Evolutionary conservation across 2,329 filamentous ascomycete species (phyloP), one percentile per base, ranked within the genome.

Genomic region (Diplodia corticola): DNA sequence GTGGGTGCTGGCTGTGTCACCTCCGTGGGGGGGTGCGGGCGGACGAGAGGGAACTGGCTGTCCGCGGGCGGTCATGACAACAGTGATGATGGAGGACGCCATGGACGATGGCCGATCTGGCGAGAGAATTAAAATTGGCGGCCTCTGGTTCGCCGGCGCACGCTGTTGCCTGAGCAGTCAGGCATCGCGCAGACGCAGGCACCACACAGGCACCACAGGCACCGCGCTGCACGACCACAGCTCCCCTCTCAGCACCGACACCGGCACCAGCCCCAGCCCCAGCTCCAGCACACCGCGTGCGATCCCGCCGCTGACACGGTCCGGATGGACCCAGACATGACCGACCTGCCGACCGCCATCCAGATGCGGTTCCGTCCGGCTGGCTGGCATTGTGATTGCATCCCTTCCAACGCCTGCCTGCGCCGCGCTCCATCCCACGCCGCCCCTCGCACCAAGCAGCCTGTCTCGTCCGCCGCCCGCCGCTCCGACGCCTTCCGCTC

Each of bases 1-100:
- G 54, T 24, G 30, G 37, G 20, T n/a, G 55, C 55, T 46, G 55
- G 57, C 57, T 28, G 57, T 61, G 57, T 61, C 57, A 49, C 57
- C 48, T 30, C 37, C 55, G 55, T 46, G 35, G 5, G 54, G 28
- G 54, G n/a, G n/a, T n/a, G n/a, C n/a, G n/a, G n/a, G 54, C 35
- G 35, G 33, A 22, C 54, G 54, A 22, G 35, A 15, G 35, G 40
- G 33, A 35, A 35, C 13, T 40, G 55, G 37, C 55, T 6, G 37
- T 46, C 15, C 20, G 35, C 37, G 22, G 24, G 55, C 44, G 24
- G 22, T 15, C n/a, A n/a, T n/a, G n/a, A n/a, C n/a, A n/a, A n/a
- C n/a, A n/a, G n/a, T n/a, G n/a, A 22, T 20, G 53, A 40, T 40
- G 33, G 30, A 33, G 33, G 53, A 55, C 17, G 53, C 33, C n/a